Evolutionary conservation across 176 grass and related monocot species (phyloP), one percentile per base, ranked within the genome.

Genomic region (Hordeum marinum): DNA sequence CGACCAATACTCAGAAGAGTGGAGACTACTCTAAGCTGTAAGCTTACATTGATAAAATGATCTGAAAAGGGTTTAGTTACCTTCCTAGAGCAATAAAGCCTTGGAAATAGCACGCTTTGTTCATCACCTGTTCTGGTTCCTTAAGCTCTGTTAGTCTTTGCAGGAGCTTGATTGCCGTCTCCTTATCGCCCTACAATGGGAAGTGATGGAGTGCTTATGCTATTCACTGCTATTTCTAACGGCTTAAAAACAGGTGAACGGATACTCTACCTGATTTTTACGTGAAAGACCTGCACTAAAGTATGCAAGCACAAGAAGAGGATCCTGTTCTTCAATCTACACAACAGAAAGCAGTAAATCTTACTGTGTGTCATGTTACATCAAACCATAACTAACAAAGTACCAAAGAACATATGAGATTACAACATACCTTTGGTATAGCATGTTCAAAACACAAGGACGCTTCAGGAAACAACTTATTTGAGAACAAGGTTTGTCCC

Each of bases 321-420:
- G 74, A 80, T 98, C 89, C 0, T 98, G 87, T 80, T 98, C 89
- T 68, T 93, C 72, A 63, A 98, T 95, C 93, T 98, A 80, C 62
- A 85, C 23, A 79, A 75, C 27, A 82, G 14, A 78, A 66, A 81
- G 18, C 34, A 70, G 9, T 52, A 85, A 45, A 61, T 70, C 66
- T 42, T 81, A 68, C 43, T 70, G 4, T 35, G 31, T 35, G 58
- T 43, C 69, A 54, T 78, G 74, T 80, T 63, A 41, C 21, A 24
- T 68, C 36, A 79, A 80, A 60, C 57, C 34, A 88, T 79, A 50
- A 80, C 52, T 12, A 45, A 69, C 40, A 41, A 65, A 76, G 62
- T 69, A 60, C 62, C 34, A 31, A 88, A 67, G 39, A 90, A 39
- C 20, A 81, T 65, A 6, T 78, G 57, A 64, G 27, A 62, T 75